Percentiles rank a stretch among this genome's conserved stretches.
These are phyloP conservation scores for Colletotrichum trifolii DNA, from an alignment of 2,329 filamentous ascomycete genomes.

Conservation along the genomic window DNA sequence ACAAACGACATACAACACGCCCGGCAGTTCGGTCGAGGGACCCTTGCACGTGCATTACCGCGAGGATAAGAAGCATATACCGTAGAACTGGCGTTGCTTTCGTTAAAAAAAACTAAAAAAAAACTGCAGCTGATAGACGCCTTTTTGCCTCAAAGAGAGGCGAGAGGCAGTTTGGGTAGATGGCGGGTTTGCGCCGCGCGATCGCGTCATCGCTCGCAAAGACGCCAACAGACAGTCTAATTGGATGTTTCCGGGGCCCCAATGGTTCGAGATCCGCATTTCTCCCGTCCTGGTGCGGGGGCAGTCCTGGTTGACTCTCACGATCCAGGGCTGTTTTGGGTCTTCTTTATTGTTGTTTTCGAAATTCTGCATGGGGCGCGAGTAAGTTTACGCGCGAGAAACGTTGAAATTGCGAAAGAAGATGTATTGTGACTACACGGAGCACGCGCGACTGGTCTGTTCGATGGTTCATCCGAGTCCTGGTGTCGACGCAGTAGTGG, in stretches of 20 bases:
- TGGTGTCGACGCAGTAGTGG: too few species aligned
- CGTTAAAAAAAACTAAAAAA: too few species aligned
- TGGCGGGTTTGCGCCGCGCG: conserved; percentile 31
- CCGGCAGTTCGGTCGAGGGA: not conserved
- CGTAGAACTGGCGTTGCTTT: not conserved
- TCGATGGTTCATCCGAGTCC: too few species aligned
- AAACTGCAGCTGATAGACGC: not conserved
- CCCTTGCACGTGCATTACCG: conserved; percentile 23
- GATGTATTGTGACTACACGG: too few species aligned
- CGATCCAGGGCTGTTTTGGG: not conserved
- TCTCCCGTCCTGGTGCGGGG: conserved; percentile 17
- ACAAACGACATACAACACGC: not conserved
- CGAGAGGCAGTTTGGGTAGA: conserved; percentile 9
- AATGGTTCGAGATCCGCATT: conserved; percentile 15
- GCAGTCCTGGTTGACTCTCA: not conserved
- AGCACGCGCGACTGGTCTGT: not conserved
- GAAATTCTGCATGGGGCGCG: not conserved
- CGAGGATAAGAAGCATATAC: conserved; percentile 12
- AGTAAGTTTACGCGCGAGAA: not conserved
- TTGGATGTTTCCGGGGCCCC: conserved; percentile 26
- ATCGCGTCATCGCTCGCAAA: conserved; percentile 31
- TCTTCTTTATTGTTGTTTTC: not conserved
- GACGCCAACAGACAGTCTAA: conserved; percentile 2
- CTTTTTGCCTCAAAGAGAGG: conserved; percentile 7
- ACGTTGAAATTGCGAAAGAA: not conserved